phyloP scores from a whole-genome alignment of 306 rosid genomes.

The Erythrophleum fordii region DNA sequence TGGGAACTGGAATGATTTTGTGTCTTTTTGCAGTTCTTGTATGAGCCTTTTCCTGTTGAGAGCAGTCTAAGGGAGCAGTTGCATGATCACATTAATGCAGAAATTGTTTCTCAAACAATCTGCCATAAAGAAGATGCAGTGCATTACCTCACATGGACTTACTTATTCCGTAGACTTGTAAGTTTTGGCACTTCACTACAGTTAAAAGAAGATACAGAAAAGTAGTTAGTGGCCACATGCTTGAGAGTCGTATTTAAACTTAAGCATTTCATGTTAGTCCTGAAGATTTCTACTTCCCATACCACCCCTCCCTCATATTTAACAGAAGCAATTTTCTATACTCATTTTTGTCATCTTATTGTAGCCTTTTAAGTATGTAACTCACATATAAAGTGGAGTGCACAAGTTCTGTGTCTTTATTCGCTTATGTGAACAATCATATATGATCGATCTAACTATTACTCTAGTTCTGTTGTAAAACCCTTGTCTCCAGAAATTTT shows the following conservation, averaged over 20 bases:
- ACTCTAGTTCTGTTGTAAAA: not conserved
- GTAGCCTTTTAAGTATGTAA: not conserved
- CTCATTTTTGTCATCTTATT: not conserved
- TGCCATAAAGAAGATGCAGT: constrained; percentile 93
- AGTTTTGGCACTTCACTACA: constrained; percentile 36
- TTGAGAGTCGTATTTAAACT: not conserved
- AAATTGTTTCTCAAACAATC: constrained; percentile 95
- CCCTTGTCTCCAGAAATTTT: not conserved
- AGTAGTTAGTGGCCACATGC: not conserved
- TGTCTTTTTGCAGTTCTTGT: constrained; percentile 76
- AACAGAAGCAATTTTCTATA: not conserved
- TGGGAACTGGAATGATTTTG: constrained; percentile 36
- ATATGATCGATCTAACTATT: not conserved
- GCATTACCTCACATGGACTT: constrained; percentile 98
- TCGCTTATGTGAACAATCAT: constrained; percentile 1
- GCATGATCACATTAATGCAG: constrained; percentile 90
- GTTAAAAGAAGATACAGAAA: constrained; percentile 6
- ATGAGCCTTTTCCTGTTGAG: constrained; percentile 98
- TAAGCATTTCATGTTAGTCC: not conserved
- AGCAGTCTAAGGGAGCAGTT: constrained; percentile 90
- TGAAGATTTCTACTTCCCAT: not conserved
- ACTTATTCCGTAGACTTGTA: constrained; percentile 95
- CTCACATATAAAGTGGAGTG: not conserved
- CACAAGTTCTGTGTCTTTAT: not conserved
- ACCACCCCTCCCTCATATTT: not conserved